These are phyloP conservation scores for Leishmania tropica DNA, from an alignment of 208 protist species.

Conservation along the genomic window DNA sequence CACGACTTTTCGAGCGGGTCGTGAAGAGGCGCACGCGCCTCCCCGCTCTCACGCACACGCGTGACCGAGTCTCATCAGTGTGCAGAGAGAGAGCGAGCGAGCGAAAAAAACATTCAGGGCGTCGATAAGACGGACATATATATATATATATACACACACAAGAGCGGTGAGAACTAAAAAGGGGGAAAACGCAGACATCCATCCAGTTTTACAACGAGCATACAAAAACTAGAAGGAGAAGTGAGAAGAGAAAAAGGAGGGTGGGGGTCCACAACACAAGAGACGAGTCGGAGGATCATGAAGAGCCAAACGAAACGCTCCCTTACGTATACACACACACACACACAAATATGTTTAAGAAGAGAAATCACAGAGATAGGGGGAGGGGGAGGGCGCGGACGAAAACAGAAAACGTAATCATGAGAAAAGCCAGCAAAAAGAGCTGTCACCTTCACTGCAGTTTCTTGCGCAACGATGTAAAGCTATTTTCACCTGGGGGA, in stretches of 20 bases:
- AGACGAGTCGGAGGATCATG: background rate
- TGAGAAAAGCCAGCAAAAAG: background rate
- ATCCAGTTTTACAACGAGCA: no score
- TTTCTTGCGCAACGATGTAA: background rate
- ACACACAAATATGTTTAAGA: background rate
- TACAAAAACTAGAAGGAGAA: conserved; percentile 16
- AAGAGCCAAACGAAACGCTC: background rate
- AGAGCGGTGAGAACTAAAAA: background rate
- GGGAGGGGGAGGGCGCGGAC: background rate
- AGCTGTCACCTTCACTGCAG: background rate
- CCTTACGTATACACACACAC: background rate
- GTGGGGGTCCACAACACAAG: background rate
- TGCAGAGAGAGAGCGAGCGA: background rate
- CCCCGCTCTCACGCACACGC: background rate
- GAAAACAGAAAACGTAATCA: background rate
- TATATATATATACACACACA: no score
- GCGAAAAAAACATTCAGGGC: background rate
- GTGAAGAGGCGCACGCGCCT: background rate
- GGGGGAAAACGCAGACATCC: background rate
- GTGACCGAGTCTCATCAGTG: background rate
- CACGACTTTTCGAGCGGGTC: background rate
- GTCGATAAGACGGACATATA: no score
- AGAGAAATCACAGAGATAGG: background rate
- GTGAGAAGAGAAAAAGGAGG: background rate
- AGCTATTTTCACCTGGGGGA: background rate